Percentiles rank a stretch among this genome's conserved stretches.
Conservation (phyloP, 1,284 basidiomycete species). For the Coriolopsis trogii region DNA sequence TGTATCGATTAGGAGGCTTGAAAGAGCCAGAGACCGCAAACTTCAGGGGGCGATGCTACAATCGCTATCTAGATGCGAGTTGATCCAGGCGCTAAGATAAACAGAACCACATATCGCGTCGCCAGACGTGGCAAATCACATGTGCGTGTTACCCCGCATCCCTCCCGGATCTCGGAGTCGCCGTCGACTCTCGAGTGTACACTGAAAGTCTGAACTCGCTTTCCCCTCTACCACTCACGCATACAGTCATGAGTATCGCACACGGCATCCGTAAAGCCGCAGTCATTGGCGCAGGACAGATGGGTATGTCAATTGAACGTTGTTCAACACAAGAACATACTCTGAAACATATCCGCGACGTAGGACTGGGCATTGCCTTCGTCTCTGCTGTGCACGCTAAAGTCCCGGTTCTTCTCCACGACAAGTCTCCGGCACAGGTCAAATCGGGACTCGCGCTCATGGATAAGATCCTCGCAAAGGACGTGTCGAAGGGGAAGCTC, state of each 20-base stretch:
- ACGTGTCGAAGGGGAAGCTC: constrained; percentile 85
- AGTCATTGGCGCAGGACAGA: constrained; percentile 83
- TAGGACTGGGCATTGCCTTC: constrained; percentile 80
- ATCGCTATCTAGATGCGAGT: no score
- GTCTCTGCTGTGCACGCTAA: constrained; percentile 82
- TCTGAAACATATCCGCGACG: not conserved
- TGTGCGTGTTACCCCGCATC: not conserved
- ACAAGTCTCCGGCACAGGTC: constrained; percentile 62
- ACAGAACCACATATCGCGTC: no score
- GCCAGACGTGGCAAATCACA: not conserved
- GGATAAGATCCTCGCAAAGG: constrained; percentile 86
- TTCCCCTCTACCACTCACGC: not conserved
- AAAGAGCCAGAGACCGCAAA: no score
- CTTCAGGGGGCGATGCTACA: no score
- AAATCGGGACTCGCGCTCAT: constrained; percentile 72
- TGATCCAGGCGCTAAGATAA: no score
- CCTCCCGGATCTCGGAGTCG: not conserved
- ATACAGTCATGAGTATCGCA: constrained; percentile 23
- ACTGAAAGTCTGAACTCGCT: not conserved
- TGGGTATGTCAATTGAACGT: constrained; percentile 49
- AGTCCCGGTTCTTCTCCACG: constrained; percentile 76
- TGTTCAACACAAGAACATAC: not conserved
- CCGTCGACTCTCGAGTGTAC: not conserved
- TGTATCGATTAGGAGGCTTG: no score
- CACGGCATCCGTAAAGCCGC: constrained; percentile 74